phyloP scores from a whole-genome alignment of 2,329 filamentous ascomycete genomes.

The Trichoderma aggressivum region DNA sequence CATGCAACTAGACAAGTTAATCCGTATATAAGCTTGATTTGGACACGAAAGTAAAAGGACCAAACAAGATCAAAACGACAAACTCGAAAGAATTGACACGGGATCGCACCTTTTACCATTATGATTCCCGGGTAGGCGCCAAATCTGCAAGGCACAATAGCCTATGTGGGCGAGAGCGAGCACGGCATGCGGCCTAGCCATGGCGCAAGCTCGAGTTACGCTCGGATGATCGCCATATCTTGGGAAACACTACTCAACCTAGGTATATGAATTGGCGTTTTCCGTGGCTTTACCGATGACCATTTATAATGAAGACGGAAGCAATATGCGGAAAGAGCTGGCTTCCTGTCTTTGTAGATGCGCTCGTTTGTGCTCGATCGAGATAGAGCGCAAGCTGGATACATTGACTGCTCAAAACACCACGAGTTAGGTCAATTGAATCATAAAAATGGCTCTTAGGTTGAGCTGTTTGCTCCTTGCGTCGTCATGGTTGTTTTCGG shows the following conservation, averaged over 20 bases:
- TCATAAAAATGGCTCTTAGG: not conserved
- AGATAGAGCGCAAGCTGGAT: not conserved
- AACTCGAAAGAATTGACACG: not conserved
- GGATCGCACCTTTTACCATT: not conserved
- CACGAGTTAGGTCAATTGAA: not conserved
- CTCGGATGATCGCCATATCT: not conserved
- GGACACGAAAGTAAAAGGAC: not conserved
- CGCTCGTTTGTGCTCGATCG: not conserved
- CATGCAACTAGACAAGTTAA: not conserved
- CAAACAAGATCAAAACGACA: too few species aligned
- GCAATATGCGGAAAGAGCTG: not conserved
- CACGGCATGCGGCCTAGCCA: constrained; percentile 9
- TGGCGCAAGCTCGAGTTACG: constrained; percentile 1
- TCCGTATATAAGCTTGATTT: not conserved
- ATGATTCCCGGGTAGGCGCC: not conserved
- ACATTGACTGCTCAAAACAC: not conserved
- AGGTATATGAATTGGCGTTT: not conserved
- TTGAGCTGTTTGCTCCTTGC: not conserved
- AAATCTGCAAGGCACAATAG: not conserved
- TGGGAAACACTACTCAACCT: not conserved
- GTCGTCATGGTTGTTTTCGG: constrained; percentile 7
- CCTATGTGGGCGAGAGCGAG: not conserved
- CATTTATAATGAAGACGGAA: not conserved
- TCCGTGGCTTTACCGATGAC: not conserved
- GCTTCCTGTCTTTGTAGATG: not conserved